Conservation (phyloP, 495 filamentous ascomycete species). For the Penicillium roqueforti region DNA sequence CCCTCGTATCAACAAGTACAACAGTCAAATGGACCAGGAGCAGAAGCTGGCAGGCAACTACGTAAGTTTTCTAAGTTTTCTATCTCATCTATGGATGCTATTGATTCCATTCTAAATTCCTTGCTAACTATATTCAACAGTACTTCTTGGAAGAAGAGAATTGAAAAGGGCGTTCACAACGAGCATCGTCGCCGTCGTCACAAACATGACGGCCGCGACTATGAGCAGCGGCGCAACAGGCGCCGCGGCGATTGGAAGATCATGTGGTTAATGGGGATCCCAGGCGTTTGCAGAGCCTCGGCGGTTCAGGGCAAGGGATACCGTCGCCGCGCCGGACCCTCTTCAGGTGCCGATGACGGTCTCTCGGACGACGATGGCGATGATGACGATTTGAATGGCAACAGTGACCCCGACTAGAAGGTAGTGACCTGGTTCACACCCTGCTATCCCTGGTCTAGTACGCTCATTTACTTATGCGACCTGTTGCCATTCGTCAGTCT, state of each 20-base stretch:
- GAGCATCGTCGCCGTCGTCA: constrained; percentile 43
- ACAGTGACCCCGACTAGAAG: constrained; percentile 14
- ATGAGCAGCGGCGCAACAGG: constrained; percentile 35
- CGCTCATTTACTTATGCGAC: constrained; percentile 13
- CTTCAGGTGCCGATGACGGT: constrained; percentile 40
- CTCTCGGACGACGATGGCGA: constrained; percentile 48
- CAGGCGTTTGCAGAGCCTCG: constrained; percentile 43
- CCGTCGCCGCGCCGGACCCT: constrained; percentile 21
- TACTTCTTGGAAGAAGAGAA: constrained; percentile 94
- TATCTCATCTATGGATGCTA: neutral
- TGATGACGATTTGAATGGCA: constrained; percentile 35
- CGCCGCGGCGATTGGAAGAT: constrained; percentile 33
- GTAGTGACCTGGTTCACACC: constrained; percentile 36
- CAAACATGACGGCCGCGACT: constrained; percentile 41
- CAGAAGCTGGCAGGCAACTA: constrained; percentile 93
- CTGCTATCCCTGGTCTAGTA: constrained; percentile 10
- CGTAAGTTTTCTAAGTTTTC: constrained; percentile 51
- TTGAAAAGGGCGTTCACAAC: constrained; percentile 60
- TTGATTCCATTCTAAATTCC: too few species aligned
- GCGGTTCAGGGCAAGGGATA: constrained; percentile 31
- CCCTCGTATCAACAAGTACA: constrained; percentile 95
- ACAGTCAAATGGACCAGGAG: constrained; percentile 94
- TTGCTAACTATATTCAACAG: constrained; percentile 13
- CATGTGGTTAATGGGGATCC: constrained; percentile 39
- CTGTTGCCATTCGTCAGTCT: constrained; percentile 10